Conservation (phyloP, 1,284 basidiomycete species). For the Boletus hoseneyae region DNA sequence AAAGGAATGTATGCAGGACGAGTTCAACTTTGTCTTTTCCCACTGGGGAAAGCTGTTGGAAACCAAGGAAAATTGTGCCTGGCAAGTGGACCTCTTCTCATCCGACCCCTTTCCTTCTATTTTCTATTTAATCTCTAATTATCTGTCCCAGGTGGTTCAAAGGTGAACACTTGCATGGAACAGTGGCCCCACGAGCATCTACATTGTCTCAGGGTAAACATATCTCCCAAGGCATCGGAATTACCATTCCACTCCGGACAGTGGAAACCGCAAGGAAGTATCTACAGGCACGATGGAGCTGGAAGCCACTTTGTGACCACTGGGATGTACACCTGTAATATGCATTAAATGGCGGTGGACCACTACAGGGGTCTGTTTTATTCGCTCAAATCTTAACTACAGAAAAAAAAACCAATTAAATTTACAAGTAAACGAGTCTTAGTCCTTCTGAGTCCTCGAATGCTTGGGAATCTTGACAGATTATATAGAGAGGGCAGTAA, state of each 20-base stretch:
- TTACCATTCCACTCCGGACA: background rate
- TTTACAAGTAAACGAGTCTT: too few relatives aligned
- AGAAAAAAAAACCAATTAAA: too few relatives aligned
- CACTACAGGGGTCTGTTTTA: too few relatives aligned
- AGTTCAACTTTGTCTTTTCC: slow-evolving; percentile 11
- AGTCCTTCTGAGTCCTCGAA: too few relatives aligned
- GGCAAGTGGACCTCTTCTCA: background rate
- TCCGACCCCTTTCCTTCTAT: too few relatives aligned
- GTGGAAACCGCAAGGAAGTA: slow-evolving; percentile 5
- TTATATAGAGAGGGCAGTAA: too few relatives aligned
- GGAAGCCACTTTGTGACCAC: background rate
- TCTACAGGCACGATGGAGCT: slow-evolving; percentile 7
- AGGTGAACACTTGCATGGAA: slow-evolving; percentile 8
- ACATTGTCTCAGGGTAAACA: background rate
- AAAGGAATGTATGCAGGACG: background rate
- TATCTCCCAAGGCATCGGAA: slow-evolving; percentile 7
- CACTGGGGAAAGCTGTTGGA: slow-evolving; percentile 5
- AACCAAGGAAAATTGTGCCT: slow-evolving; percentile 4
- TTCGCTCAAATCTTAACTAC: too few relatives aligned
- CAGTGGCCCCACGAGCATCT: slow-evolving; percentile 6
- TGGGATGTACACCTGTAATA: too few relatives aligned
- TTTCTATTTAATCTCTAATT: too few relatives aligned
- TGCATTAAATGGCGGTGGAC: too few relatives aligned
- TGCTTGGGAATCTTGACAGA: too few relatives aligned
- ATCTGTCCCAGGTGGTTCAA: slow-evolving; percentile 11